Evolutionary conservation across 2,329 filamentous ascomycete genomes (phyloP).

Genomic region (Verticillium dahliae): DNA sequence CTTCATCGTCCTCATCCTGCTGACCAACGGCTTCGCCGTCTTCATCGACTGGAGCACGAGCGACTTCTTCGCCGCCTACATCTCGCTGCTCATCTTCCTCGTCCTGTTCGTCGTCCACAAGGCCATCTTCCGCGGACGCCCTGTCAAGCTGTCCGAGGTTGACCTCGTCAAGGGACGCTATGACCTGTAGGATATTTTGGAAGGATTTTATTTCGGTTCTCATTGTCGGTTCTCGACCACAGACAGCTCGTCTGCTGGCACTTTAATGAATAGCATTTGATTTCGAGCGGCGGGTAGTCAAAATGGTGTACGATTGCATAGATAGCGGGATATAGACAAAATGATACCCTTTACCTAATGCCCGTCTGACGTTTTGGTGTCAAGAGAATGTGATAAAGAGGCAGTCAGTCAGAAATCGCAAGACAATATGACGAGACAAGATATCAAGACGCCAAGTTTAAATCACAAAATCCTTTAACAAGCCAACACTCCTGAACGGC

Average conservation of each 20-base stretch:
- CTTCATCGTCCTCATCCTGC: slow-evolving; percentile 56
- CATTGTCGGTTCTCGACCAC: too few relatives aligned
- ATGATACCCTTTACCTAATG: not conserved
- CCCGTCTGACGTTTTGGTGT: not conserved
- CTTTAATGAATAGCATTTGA: not conserved
- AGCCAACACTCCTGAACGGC: too few relatives aligned
- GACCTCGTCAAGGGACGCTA: slow-evolving; percentile 19
- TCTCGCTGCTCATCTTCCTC: slow-evolving; percentile 58
- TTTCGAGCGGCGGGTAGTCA: not conserved
- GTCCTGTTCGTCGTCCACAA: slow-evolving; percentile 58
- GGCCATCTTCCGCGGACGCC: slow-evolving; percentile 31
- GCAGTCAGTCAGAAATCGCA: not conserved
- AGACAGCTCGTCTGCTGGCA: not conserved
- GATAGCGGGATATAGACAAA: not conserved
- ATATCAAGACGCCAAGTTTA: too few relatives aligned
- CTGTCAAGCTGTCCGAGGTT: slow-evolving; percentile 27
- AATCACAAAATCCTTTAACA: too few relatives aligned
- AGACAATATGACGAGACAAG: too few relatives aligned
- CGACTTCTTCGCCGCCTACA: slow-evolving; percentile 58
- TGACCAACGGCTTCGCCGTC: slow-evolving; percentile 64
- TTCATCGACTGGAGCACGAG: slow-evolving; percentile 58
- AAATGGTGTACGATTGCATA: not conserved
- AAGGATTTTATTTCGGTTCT: not conserved
- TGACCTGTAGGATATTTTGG: slow-evolving; percentile 6
- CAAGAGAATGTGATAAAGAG: not conserved